Base-by-base conservation (phyloP, 768 basidiomycete species). In the Collybiopsis luxurians region DNA sequence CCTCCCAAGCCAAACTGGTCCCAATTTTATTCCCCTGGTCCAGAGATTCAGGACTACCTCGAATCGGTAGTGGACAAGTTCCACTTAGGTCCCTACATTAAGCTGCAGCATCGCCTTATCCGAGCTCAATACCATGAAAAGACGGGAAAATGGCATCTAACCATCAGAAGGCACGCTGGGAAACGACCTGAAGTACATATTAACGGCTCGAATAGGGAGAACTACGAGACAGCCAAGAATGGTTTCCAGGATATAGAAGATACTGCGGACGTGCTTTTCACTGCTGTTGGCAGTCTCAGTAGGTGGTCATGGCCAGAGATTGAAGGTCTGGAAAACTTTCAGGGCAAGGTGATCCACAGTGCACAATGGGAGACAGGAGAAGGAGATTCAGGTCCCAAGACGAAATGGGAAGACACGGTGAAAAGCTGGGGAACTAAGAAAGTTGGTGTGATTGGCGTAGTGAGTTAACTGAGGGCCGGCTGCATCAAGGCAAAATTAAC, bases 301-400 rank as follows among this genome's bases (percentile, higher is more conserved):
- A 68, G 81, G 6, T 87, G 85, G 85, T 72, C 76, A 26, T 88
- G 85, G 87, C 88, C 87, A 2, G 78, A 84, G 43, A 86, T 89
- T 43, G 66, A 72, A 9, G 86, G 85, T 3, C 65, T 87, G 19
- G 68, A 81, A 15, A 71, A 67, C 7, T 89, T 84, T 68, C 70
- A 77, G 58, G 88, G 87, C 3, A 74, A 70, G 49, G 66, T 87
- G 13, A 68, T 85, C 1, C 88, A 90, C 61, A 83, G 82, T n/a
- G 87, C 86, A 0, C 65, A 78, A 1, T 87, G 86, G 82, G 77
- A 81, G 24, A 72, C 69, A 28, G 74, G 66, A 11, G 66, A 74
- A 34, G 66, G 65, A 15, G 70, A 71, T 23, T 61, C 60, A 12
- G 61, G 62, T n/a, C 24, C 26, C 4, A 27, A 49, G 21, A 65